phyloP scores from a whole-genome alignment of 495 filamentous ascomycete genomes.

The Penicillium maclennaniae region DNA sequence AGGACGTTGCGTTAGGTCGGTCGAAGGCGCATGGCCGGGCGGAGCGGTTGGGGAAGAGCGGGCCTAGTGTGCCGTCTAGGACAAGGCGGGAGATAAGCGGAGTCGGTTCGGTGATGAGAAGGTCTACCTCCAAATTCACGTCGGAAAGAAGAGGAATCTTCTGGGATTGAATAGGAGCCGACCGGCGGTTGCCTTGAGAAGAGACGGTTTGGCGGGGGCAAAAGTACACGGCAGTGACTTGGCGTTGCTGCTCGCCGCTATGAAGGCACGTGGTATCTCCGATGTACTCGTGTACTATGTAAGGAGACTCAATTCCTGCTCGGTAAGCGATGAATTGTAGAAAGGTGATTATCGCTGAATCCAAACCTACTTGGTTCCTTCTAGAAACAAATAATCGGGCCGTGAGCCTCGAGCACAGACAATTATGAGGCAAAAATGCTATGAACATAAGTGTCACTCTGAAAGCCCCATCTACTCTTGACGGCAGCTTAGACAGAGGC shows the following conservation, averaged over 20 bases:
- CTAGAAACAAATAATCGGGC: background rate
- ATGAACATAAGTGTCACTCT: background rate
- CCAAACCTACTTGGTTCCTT: background rate
- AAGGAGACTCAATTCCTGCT: constrained; percentile 1
- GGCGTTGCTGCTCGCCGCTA: constrained; percentile 11
- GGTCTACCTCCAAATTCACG: background rate
- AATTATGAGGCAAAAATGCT: background rate
- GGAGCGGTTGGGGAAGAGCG: constrained; percentile 10
- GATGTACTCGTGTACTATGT: constrained; percentile 21
- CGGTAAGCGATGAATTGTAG: background rate
- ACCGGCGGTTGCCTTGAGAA: constrained; percentile 30
- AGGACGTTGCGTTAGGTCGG: constrained; percentile 7
- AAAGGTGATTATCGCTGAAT: background rate
- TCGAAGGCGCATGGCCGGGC: constrained; percentile 31
- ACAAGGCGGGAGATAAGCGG: constrained; percentile 1
- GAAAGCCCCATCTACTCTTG: background rate
- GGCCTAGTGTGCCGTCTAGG: constrained; percentile 16
- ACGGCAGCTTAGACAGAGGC: background rate
- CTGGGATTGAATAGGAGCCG: constrained; percentile 18
- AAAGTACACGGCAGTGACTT: constrained; percentile 20
- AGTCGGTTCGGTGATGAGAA: background rate
- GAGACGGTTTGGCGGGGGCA: constrained; percentile 11
- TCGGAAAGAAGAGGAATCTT: background rate
- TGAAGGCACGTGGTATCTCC: constrained; percentile 22
- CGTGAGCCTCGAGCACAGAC: background rate